Evolutionary conservation across 2,329 filamentous ascomycete species (phyloP), one percentile per base, ranked within the genome.

Genomic region (Monilinia fructicola): DNA sequence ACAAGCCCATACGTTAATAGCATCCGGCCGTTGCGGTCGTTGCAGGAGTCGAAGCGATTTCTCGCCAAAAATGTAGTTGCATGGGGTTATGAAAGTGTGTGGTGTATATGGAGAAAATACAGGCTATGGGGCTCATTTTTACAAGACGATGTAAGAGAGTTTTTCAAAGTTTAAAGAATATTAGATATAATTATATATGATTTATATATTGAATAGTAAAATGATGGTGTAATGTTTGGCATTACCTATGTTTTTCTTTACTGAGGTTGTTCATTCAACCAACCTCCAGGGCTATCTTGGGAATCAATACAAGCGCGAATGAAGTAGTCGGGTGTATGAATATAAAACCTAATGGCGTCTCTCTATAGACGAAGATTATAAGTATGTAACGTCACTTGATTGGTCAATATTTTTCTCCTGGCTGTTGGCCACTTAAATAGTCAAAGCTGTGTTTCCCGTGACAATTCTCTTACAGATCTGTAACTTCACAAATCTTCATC

Each of bases 381-480:
- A 26, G 26, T 26, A n/a, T n/a, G n/a, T n/a, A n/a, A n/a, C n/a
- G n/a, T n/a, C n/a, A 53, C 26, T 9, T 26, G 18, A 53, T 58
- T 64, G 42, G 40, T 14, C 42, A 53, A 40, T n/a, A 35, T 35
- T 5, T 12, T 21, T 7, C 11, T 3, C 18, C n/a, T 62, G 10
- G 14, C 4, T 11, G 4, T 10, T 18, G n/a, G 14, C 61, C 61
- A 64, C 7, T 64, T 23, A 46, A 23, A 64, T 56, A 18, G 52
- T 64, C 64, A 62, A 66, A 66, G 64, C 56, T 44, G 26, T 50
- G 26, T 62, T 46, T 35, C 31, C 38, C 40, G 52, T 40, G 48
- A 62, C 48, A 35, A 55, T 35, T 67, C 65, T 67, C 65, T 26
- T 55, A 67, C 65, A 67, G 40, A 64, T 55, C 59, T 64, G 52